Percentiles rank a stretch among this genome's conserved stretches.
Evolutionary conservation across 768 basidiomycete genomes (phyloP).

Genomic region (Mycena amicta): DNA sequence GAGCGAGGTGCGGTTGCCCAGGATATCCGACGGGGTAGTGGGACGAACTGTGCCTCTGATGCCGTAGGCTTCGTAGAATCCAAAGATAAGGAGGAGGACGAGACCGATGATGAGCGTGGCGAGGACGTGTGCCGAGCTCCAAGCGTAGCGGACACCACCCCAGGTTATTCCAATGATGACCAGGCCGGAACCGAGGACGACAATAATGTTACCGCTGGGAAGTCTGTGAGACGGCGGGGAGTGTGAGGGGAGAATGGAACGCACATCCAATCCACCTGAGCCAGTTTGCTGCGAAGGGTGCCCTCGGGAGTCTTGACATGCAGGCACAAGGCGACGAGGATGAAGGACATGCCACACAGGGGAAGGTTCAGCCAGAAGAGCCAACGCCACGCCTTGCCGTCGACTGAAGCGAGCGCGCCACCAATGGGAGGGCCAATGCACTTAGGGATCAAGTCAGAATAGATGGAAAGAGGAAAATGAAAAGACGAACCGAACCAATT

Average conservation of each 20-base stretch:
- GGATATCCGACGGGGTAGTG: constrained; percentile 31
- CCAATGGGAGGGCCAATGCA: constrained; percentile 22
- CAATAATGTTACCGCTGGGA: constrained; percentile 38
- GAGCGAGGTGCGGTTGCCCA: constrained; percentile 40
- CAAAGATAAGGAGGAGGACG: constrained; percentile 31
- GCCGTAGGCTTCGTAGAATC: constrained; percentile 29
- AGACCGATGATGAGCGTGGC: constrained; percentile 44
- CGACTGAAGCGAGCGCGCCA: constrained; percentile 27
- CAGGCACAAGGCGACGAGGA: constrained; percentile 22
- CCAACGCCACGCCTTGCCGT: constrained; percentile 30
- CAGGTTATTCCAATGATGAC: constrained; percentile 42
- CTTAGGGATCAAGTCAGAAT: not conserved
- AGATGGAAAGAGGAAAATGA: not conserved
- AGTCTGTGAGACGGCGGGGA: no score
- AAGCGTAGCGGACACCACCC: constrained; percentile 41
- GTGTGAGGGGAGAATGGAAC: constrained; percentile 11
- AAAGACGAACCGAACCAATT: constrained; percentile 30
- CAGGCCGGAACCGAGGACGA: constrained; percentile 33
- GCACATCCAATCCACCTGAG: constrained; percentile 38
- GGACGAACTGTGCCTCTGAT: constrained; percentile 24
- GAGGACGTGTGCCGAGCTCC: constrained; percentile 39
- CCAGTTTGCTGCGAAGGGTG: constrained; percentile 28
- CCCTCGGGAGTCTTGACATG: constrained; percentile 28
- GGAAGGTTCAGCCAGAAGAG: constrained; percentile 40
- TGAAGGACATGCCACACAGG: constrained; percentile 21